Conservation (phyloP, 2,329 filamentous ascomycete species). For the Penicillium sp. region DNA sequence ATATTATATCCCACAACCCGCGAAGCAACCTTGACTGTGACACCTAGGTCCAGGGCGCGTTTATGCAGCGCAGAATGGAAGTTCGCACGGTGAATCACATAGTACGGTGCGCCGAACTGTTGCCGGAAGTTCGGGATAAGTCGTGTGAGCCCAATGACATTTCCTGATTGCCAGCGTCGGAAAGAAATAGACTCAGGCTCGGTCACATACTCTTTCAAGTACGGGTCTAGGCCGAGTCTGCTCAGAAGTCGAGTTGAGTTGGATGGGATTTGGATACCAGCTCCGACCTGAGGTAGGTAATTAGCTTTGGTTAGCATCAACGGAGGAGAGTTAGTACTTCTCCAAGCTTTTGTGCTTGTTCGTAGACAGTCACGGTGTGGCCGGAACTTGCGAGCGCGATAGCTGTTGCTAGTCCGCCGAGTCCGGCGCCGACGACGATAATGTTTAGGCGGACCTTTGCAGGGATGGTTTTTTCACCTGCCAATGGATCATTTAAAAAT, state of each 20-base stretch:
- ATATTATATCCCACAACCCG: slow-evolving; percentile 17
- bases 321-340: slow-evolving; percentile 33
- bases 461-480: background rate
- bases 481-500: background rate
- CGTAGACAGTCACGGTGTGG: slow-evolving; percentile 31
- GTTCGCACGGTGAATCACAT: slow-evolving; percentile 23
- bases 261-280: slow-evolving; percentile 44
- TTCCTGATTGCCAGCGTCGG: slow-evolving; percentile 37
- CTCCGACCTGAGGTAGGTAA: slow-evolving; percentile 32
- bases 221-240: slow-evolving; percentile 34
- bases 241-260: slow-evolving; percentile 37
- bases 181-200: slow-evolving; percentile 37
- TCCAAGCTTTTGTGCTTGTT: slow-evolving; percentile 35
- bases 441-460: slow-evolving; percentile 19
- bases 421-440: slow-evolving; percentile 34
- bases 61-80: slow-evolving; percentile 29
- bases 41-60: slow-evolving; percentile 18
- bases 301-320: background rate
- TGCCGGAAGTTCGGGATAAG: slow-evolving; percentile 32
- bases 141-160: slow-evolving; percentile 37
- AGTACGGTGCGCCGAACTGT: slow-evolving; percentile 27
- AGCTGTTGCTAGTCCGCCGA: slow-evolving; percentile 32
- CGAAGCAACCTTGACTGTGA: slow-evolving; percentile 16
- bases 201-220: slow-evolving; percentile 29
- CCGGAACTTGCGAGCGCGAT: slow-evolving; percentile 28